Evolutionary conservation across 2,329 filamentous ascomycete genomes (phyloP), one percentile per base, ranked within the genome.

Genomic region (Paecilomyces sp.): DNA sequence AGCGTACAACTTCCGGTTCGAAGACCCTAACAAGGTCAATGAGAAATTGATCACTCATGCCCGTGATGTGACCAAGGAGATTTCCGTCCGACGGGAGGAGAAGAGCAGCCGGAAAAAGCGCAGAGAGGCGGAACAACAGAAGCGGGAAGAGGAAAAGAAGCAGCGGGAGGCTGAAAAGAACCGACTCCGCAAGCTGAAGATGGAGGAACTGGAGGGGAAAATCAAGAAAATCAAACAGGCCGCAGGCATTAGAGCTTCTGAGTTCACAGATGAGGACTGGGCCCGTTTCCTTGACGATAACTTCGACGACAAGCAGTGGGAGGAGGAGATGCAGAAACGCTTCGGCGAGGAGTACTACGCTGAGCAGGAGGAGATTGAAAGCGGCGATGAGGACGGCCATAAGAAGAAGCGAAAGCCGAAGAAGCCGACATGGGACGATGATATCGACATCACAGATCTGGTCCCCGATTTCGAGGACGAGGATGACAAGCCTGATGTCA

Each of bases 371-470:
- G 82, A 78, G 2, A 80, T 75, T 7, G 78, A 71, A n/a, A 80
- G 77, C 55, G 83, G 78, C 50, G 76, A 77, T 18, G 71, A 69
- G 65, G 61, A 55, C 60, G 70, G 56, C 58, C 57, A 58, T 30
- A 86, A 85, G 72, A 86, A 84, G 70, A 86, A 85, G 65, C 87
- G 83, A 70, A 81, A 81, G 64, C 77, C 83, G 9, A 91, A 90
- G 81, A 96, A 96, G 77, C 91, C 91, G 9, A 90, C 86, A 63
- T 99, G 93, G 89, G 91, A 97, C 68, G 92, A 97, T 69, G 94
- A 99, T 71, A 97, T 99, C 67, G 92, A 97, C 71, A 97, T 99
- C 78, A 91, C 89, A 62, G 93, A 96, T 73, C 82, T 97, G 56
- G 79, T 96, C 30, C 92, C 91, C 1, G 91, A 96, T 62, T 96